Base-by-base conservation (phyloP, 1,284 basidiomycete species). In the Apiotrichum mycotoxinovorans region DNA sequence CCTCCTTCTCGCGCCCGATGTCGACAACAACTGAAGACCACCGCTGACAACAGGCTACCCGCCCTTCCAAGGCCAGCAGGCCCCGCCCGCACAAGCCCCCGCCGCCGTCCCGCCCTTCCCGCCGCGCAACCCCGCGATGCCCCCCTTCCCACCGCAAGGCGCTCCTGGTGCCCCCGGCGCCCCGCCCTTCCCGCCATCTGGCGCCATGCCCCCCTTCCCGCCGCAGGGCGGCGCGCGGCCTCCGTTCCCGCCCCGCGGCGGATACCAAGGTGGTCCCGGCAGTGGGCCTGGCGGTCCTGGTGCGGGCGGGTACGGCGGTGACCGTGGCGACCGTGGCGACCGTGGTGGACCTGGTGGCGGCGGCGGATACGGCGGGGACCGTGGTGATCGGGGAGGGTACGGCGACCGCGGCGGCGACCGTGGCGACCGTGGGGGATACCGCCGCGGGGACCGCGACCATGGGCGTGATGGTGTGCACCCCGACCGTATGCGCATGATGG, bases 401-500 rank as follows among this genome's bases (percentile, higher is more conserved):
- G 49, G 27, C 23, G 45, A 35, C 33, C 33, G 45, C 23, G 33
- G 35, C 1, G 23, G 20, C 40, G 40, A 26, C 42, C 25, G 42
- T 18, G 44, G 44, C 12, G 44, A 17, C 17, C 4, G 26, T 1
- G 44, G 44, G 18, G 26, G 27, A 10, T 25, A n/a, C 20, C n/a
- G 22, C 38, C 26, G 38, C 26, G 14, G n/a, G 10, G 9, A 26
- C 9, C 18, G 38, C 49, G 49, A 40, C 49, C 37, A 18, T 9
- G 49, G 40, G 52, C 54, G 22, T 56, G 45, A 35, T 8, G 33
- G 83, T 30, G 88, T 92, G 64, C 90, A 92, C 76, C 90, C 90
- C n/a, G 89, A 92, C 76, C 82, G 89, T 60, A 66, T 89, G 72
- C 81, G 88, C 59, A 91, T 91, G 88, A 84, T 91, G 85, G 83